Base-by-base conservation (phyloP, 2,329 filamentous ascomycete species). In the Colletotrichum aenigma region DNA sequence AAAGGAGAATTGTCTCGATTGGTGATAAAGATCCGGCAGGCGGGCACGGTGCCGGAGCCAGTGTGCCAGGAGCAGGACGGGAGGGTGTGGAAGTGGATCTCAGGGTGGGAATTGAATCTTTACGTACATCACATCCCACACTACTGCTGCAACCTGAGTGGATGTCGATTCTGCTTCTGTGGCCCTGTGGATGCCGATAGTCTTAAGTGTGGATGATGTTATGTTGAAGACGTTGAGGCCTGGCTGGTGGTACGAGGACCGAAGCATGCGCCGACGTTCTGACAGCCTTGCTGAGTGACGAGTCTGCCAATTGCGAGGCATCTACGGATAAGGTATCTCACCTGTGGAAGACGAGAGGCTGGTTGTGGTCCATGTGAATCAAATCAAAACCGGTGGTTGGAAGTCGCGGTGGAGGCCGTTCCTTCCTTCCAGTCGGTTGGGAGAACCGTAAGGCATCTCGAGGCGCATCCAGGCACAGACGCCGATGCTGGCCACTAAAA, bases 11-110 rank as follows among this genome's bases (percentile, higher is more conserved):
- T 52, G 30, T 28, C 67, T 74, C 60, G 71, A 66, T 74, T 71
- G 71, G 71, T 71, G 43, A 56, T 66, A 10, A 61, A 71, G 67
- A 74, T 60, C 68, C 71, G 67, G 36, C 67, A 28, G 67, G 71
- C 67, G 48, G 71, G 68, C 67, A 61, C 60, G 67, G 71, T 52
- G 60, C 58, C 30, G 24, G 18, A 55, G 56, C 38, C 71, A 70
- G 43, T 55, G 52, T 36, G 56, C 38, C 36, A 43, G 36, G 36
- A 43, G 36, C 36, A n/a, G 36, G 36, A 43, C 36, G 36, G 36
- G 36, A 66, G 10, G 71, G 67, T 52, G 38, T 34, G 15, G 28
- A 58, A 30, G 56, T 60, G 56, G 56, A 60, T 60, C 32, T 32
- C 24, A n/a, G 30, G 16, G n/a, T 43, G 36, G 36, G 36, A 43